phyloP scores from a whole-genome alignment of 257 asterid species.

The Salvia splendens region DNA sequence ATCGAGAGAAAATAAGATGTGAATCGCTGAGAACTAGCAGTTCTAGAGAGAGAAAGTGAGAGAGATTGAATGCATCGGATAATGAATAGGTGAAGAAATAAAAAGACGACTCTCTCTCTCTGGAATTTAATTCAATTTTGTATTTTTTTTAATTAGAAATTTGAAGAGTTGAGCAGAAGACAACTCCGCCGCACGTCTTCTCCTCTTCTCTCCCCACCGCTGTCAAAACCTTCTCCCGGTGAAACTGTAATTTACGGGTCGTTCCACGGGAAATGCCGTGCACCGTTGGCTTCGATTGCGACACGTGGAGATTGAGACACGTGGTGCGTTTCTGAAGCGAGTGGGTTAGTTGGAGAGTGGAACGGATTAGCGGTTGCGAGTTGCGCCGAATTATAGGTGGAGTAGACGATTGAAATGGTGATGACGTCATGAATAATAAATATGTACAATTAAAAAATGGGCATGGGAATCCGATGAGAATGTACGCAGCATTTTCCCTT shows the following conservation, averaged over 20 bases:
- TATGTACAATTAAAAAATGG: neutral
- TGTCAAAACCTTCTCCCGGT: conserved; percentile 34
- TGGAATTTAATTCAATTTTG: neutral
- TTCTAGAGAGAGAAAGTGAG: conserved; percentile 37
- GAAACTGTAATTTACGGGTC: neutral
- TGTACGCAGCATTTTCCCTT: conserved; percentile 25
- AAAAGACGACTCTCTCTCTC: conserved; percentile 34
- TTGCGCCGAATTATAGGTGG: conserved; percentile 33
- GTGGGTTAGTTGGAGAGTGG: neutral
- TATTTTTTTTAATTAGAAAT: conserved; percentile 5
- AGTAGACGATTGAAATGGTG: conserved; percentile 27
- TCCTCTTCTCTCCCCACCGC: conserved; percentile 26
- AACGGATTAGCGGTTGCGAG: conserved; percentile 36
- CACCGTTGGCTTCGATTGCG: neutral
- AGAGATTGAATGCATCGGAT: conserved; percentile 39
- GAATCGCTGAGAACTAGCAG: conserved; percentile 10
- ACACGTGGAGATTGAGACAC: conserved; percentile 7
- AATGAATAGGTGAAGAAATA: conserved; percentile 47
- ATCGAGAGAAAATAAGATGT: conserved; percentile 16
- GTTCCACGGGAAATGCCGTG: neutral
- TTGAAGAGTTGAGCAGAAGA: conserved; percentile 34
- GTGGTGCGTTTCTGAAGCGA: neutral
- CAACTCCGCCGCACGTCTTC: conserved; percentile 51
- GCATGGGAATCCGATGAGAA: conserved; percentile 41
- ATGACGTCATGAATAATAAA: neutral